Conservation (phyloP, 164 flowering plant species). For the Litsea cubeba region DNA sequence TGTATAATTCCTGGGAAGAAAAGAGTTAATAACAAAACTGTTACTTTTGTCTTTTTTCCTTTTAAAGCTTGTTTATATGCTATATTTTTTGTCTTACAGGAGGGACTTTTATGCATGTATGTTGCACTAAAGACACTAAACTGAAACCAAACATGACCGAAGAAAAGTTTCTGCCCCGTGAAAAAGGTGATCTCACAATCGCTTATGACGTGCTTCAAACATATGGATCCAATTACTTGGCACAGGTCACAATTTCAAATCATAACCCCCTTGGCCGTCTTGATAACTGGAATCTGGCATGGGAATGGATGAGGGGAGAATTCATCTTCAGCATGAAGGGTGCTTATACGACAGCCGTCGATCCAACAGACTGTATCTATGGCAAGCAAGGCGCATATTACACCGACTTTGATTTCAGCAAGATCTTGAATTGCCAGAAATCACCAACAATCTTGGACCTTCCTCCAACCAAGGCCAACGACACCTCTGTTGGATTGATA, state of each 20-base stretch:
- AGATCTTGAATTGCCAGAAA: conserved; percentile 53
- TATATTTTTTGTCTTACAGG: conserved; percentile 24
- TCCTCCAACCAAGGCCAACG: conserved; percentile 47
- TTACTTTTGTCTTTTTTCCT: too few species aligned
- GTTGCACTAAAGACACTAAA: conserved; percentile 42
- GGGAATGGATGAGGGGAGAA: conserved; percentile 71
- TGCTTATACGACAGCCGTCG: conserved; percentile 47
- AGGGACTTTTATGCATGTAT: conserved; percentile 31
- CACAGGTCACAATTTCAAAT: conserved; percentile 56
- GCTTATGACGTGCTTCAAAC: conserved; percentile 51
- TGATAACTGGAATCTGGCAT: conserved; percentile 66
- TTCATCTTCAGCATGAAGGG: conserved; percentile 65
- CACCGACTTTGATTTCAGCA: conserved; percentile 44
- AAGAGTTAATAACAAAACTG: too few species aligned
- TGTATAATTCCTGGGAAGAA: too few species aligned
- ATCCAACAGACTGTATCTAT: conserved; percentile 49
- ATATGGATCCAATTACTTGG: conserved; percentile 40
- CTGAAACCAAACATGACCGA: conserved; percentile 20
- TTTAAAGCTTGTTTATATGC: not conserved
- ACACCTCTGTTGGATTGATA: conserved; percentile 41
- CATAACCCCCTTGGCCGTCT: conserved; percentile 57
- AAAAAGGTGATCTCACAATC: conserved; percentile 53
- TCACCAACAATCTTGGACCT: conserved; percentile 59
- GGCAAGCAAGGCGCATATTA: conserved; percentile 47
- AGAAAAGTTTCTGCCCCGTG: conserved; percentile 37